Percentiles rank a stretch among this genome's conserved stretches.
Conservation (phyloP, 1,284 basidiomycete genomes). For the Afroboletus lepidellus region DNA sequence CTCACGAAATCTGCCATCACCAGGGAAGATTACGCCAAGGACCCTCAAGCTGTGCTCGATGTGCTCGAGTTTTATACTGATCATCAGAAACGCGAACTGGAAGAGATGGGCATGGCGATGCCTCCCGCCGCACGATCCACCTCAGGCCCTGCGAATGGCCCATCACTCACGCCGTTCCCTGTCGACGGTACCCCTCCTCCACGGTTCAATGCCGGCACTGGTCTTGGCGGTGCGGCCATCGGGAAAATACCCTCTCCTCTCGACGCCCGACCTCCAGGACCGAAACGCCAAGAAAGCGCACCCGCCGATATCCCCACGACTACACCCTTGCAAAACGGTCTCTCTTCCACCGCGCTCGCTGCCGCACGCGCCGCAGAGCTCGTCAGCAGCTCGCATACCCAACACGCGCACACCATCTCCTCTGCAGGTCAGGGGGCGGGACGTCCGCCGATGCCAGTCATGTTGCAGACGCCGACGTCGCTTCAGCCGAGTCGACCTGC, state of each 20-base stretch:
- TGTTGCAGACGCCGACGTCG: conserved; percentile 26
- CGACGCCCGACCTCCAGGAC: conserved; percentile 36
- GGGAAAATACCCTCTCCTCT: conserved; percentile 45
- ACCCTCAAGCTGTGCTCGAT: conserved; percentile 96
- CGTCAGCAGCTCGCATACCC: conserved; percentile 59
- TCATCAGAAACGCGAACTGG: conserved; percentile 87
- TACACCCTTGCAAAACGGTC: conserved; percentile 36
- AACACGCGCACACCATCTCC: conserved; percentile 42
- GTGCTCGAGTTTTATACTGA: conserved; percentile 99
- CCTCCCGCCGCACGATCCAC: conserved; percentile 25
- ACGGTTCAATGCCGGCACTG: conserved; percentile 84
- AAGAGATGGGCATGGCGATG: conserved; percentile 56
- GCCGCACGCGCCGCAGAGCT: conserved; percentile 61
- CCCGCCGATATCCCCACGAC: conserved; percentile 38
- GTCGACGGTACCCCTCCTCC: conserved; percentile 51
- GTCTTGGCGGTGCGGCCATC: conserved; percentile 66
- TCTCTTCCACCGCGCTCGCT: conserved; percentile 40
- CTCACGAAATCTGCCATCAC: conserved; percentile 97
- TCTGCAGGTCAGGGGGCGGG: conserved; percentile 20
- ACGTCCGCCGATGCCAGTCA: conserved; percentile 34
- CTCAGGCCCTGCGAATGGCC: conserved; percentile 24
- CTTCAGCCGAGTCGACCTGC: conserved; percentile 54
- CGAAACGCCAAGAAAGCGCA: conserved; percentile 60
- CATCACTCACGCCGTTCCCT: conserved; percentile 31
- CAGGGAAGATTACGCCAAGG: conserved; percentile 94